phyloP scores from a whole-genome alignment of 371 early-diverging fungal genomes.

The Mortierella sp. region DNA sequence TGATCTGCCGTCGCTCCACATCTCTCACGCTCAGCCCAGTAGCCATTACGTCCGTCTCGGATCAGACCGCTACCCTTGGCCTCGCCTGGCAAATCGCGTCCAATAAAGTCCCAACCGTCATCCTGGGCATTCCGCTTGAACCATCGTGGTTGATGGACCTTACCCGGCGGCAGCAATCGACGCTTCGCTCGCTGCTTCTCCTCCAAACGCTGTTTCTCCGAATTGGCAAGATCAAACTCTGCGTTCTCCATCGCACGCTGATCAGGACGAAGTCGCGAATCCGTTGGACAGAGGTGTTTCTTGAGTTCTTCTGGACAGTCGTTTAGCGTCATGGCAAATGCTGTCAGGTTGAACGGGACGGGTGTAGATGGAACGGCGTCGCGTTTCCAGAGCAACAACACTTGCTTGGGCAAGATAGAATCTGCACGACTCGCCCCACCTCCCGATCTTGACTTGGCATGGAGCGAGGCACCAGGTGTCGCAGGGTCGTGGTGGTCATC shows the following conservation, averaged over 20 bases:
- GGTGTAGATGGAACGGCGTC: conserved; percentile 59
- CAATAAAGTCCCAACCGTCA: conserved; percentile 63
- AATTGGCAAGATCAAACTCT: conserved; percentile 74
- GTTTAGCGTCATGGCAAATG: conserved; percentile 81
- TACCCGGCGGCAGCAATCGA: conserved; percentile 59
- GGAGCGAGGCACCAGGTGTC: not conserved
- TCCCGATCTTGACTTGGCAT: conserved; percentile 26
- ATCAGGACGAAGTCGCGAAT: conserved; percentile 83
- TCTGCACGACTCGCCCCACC: conserved; percentile 19
- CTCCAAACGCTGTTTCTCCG: conserved; percentile 76
- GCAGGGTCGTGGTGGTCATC: conserved; percentile 13
- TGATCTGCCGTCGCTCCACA: conserved; percentile 47
- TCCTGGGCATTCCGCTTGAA: conserved; percentile 68
- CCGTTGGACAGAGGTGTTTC: conserved; percentile 74
- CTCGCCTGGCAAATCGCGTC: conserved; percentile 49
- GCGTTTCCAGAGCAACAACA: conserved; percentile 74
- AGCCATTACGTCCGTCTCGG: conserved; percentile 31
- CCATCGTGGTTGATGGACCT: conserved; percentile 78
- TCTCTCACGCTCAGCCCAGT: conserved; percentile 65
- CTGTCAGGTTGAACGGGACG: conserved; percentile 77
- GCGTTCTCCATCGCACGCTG: conserved; percentile 80
- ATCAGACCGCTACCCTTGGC: conserved; percentile 29
- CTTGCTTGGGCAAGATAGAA: conserved; percentile 45
- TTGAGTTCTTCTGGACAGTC: conserved; percentile 65
- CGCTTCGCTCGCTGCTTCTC: conserved; percentile 77